A percentile compares a stretch with the other conserved stretches of the same genome.
Evolutionary conservation across 2,329 filamentous ascomycete species (phyloP).

Genomic region (Neopestalotiopsis sp.): DNA sequence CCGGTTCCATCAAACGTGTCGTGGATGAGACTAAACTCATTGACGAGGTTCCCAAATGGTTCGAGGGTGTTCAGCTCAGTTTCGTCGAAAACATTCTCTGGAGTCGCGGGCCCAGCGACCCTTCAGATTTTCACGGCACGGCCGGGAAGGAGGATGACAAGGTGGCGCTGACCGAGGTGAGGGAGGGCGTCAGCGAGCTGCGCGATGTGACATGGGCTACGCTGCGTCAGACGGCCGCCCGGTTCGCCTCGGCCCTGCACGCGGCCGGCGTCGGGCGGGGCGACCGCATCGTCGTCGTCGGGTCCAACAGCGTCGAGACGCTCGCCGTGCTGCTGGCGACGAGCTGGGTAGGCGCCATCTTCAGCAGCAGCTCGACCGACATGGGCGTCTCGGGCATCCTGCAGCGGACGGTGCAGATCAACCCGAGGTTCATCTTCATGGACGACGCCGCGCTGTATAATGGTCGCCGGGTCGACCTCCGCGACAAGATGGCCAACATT

Average conservation of each 20-base stretch:
- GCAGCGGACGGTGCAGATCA: constrained; percentile 75
- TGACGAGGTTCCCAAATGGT: constrained; percentile 77
- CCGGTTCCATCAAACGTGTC: constrained; percentile 61
- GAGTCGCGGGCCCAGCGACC: constrained; percentile 47
- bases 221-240: constrained; percentile 62
- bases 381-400: constrained; percentile 82
- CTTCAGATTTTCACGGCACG: constrained; percentile 53
- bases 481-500: constrained; percentile 73
- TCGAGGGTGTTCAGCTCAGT: constrained; percentile 74
- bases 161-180: constrained; percentile 73
- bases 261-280: constrained; percentile 70
- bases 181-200: constrained; percentile 66
- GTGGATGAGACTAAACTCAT: constrained; percentile 75
- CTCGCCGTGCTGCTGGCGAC: constrained; percentile 73
- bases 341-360: constrained; percentile 74
- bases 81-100: constrained; percentile 83
- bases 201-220: constrained; percentile 70
- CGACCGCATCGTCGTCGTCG: constrained; percentile 77
- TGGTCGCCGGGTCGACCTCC: constrained; percentile 73
- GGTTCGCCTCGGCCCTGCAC: constrained; percentile 69
- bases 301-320: constrained; percentile 77
- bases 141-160: constrained; percentile 72
- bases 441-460: constrained; percentile 84
- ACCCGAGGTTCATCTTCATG: constrained; percentile 81
- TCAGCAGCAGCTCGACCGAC: constrained; percentile 79